Evolutionary conservation across 78 protist genomes (phyloP).

Genomic region (Emiliania huxleyi): DNA sequence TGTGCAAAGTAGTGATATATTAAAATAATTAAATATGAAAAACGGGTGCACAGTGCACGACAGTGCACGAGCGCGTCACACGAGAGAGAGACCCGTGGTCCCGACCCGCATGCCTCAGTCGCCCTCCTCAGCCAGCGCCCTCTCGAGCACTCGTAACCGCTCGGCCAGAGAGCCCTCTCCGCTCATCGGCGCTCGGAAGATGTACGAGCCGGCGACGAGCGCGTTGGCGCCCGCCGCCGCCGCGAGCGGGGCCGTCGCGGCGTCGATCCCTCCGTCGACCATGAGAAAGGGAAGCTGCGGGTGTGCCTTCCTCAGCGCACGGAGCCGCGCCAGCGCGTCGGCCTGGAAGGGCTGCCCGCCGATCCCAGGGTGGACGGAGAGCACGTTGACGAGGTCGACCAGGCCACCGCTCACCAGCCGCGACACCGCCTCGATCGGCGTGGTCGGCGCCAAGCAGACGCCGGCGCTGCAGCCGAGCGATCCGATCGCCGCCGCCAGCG

Average conservation of each 20-base stretch:
- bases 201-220: background rate
- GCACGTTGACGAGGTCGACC: background rate
- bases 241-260: background rate
- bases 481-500: background rate
- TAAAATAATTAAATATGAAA: too few species aligned
- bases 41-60: too few species aligned
- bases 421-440: background rate
- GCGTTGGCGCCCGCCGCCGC: background rate
- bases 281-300: background rate
- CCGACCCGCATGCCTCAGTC: too few species aligned
- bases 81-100: too few species aligned
- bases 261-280: background rate
- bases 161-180: background rate
- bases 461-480: background rate
- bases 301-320: background rate
- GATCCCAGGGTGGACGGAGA: background rate
- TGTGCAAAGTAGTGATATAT: too few species aligned
- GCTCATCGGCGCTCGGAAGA: background rate
- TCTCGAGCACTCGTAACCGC: background rate
- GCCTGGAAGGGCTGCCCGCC: background rate
- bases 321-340: background rate
- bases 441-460: background rate
- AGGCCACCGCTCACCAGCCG: background rate
- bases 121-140: background rate
- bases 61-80: too few species aligned